These are phyloP conservation scores for Paratinospora sagittata DNA, from an alignment of 164 flowering plant genomes.

Conservation along the genomic window DNA sequence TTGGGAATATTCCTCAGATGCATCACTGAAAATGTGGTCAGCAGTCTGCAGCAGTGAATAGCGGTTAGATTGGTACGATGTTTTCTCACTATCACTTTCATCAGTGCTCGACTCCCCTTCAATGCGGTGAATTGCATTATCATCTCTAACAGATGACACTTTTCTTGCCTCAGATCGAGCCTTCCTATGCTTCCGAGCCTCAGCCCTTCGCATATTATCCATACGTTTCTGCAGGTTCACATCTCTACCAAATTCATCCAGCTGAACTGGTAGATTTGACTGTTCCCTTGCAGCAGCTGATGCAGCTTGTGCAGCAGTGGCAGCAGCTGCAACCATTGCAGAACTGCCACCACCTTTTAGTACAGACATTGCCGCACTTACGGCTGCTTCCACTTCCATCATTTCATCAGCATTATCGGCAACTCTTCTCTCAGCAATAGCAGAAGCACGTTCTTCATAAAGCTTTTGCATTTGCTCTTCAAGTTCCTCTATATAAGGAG, in stretches of 20 bases:
- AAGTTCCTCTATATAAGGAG: slow-evolving; percentile 87
- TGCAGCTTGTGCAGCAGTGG: slow-evolving; percentile 68
- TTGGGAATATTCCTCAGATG: slow-evolving; percentile 70
- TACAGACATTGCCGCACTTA: slow-evolving; percentile 60
- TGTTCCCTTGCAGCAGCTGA: slow-evolving; percentile 40
- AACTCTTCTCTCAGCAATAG: slow-evolving; percentile 61
- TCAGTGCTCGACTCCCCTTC: slow-evolving; percentile 98
- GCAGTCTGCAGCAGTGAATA: slow-evolving; percentile 62
- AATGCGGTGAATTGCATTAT: slow-evolving; percentile 32
- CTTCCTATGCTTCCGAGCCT: slow-evolving; percentile 57
- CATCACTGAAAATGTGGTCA: slow-evolving; percentile 74
- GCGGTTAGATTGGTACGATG: slow-evolving; percentile 56
- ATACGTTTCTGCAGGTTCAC: slow-evolving; percentile 67
- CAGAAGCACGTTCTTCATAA: slow-evolving; percentile 73
- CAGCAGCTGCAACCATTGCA: slow-evolving; percentile 42
- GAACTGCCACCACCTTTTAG: slow-evolving; percentile 48
- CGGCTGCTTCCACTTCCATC: slow-evolving; percentile 73
- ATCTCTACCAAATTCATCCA: slow-evolving; percentile 95
- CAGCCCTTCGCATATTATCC: slow-evolving; percentile 66
- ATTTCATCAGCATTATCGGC: slow-evolving; percentile 82
- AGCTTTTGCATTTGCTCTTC: slow-evolving; percentile 90
- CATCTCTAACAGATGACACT: slow-evolving; percentile 41
- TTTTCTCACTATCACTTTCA: slow-evolving; percentile 86
- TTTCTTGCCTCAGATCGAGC: slow-evolving; percentile 51
- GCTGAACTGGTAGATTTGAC: slow-evolving; percentile 48